phyloP scores from a whole-genome alignment of 106 monocot genomes.

The Dioscorea zingiberensis region DNA sequence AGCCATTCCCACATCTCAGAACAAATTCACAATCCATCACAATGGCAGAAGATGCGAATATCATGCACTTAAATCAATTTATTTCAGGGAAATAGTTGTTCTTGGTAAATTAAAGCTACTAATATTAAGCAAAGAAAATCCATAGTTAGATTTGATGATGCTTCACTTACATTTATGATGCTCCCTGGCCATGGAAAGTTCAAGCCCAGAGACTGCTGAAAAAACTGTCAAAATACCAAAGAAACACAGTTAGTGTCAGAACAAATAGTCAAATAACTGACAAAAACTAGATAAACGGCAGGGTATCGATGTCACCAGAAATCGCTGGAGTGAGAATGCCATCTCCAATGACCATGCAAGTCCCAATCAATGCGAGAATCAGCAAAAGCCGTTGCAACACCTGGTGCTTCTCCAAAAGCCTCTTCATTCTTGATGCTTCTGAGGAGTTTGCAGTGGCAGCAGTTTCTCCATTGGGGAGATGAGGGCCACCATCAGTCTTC shows the following conservation, averaged over 20 bases:
- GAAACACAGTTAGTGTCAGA: background rate
- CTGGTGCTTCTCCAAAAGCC: constrained; percentile 56
- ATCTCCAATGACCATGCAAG: constrained; percentile 96
- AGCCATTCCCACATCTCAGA: too few species aligned
- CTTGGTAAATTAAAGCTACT: too few species aligned
- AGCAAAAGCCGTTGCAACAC: constrained; percentile 56
- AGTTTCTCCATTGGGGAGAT: background rate
- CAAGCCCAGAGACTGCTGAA: constrained; percentile 90
- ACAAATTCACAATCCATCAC: too few species aligned
- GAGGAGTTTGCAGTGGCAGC: background rate
- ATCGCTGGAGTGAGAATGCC: constrained; percentile 87
- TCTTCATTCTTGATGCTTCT: constrained; percentile 20
- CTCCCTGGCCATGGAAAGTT: constrained; percentile 83
- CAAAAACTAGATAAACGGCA: background rate
- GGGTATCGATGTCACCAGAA: constrained; percentile 38
- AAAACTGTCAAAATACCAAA: constrained; percentile 55
- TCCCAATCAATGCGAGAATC: constrained; percentile 65
- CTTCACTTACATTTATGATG: constrained; percentile 86
- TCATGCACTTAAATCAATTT: too few species aligned
- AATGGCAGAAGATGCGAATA: too few species aligned
- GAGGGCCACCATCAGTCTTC: constrained; percentile 15
- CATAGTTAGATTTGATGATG: too few species aligned
- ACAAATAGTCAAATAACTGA: background rate
- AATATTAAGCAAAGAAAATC: too few species aligned
- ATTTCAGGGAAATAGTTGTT: too few species aligned